Evolutionary conservation across 2,329 filamentous ascomycete species (phyloP), one percentile per base, ranked within the genome.

Genomic region (Colletotrichum melonis): DNA sequence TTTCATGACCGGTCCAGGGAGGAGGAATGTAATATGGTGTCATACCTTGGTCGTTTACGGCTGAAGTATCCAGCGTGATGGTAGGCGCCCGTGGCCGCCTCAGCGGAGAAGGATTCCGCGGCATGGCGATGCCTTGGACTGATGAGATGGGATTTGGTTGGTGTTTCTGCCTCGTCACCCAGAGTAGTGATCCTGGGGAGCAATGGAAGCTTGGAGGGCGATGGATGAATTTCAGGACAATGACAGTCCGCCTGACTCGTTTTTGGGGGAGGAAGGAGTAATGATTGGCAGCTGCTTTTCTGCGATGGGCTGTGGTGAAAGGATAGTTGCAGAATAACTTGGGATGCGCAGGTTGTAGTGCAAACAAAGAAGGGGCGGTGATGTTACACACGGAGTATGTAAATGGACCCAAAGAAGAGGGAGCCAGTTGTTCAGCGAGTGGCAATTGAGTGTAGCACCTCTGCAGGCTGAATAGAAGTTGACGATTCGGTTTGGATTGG

Each of bases 31-130:
- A 56, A 46, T 38, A 68, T 58, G 60, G 49, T 55, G 63, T 69
- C 72, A 65, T 74, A 75, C 74, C 74, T 74, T 74, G 67, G 32
- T 74, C 74, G 65, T 63, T 74, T 22, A 75, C 67, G 35, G 74
- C 74, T 26, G 74, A 75, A 11, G 74, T 75, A 38, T 75, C 74
- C 32, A 75, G 72, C 32, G 72, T 75, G 42, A 75, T 75, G n/a
- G 74, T 74, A 63, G 74, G 74, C 28, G 74, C 73, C 62, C 72
- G 64, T n/a, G 74, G 62, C 30, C 74, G 74, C 46, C 65, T 60
- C 32, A 60, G 30, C 59, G 70, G 70, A 14, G 70, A 73, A 11
- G 55, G 62, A 54, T 62, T 42, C 63, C 70, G 59, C n/a, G 59
- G 30, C 70, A 73, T 73, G 66, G 28, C 49, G 63, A 5, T 67